Evolutionary conservation across 306 rosid genomes (phyloP).

Genomic region (Prunus padus): DNA sequence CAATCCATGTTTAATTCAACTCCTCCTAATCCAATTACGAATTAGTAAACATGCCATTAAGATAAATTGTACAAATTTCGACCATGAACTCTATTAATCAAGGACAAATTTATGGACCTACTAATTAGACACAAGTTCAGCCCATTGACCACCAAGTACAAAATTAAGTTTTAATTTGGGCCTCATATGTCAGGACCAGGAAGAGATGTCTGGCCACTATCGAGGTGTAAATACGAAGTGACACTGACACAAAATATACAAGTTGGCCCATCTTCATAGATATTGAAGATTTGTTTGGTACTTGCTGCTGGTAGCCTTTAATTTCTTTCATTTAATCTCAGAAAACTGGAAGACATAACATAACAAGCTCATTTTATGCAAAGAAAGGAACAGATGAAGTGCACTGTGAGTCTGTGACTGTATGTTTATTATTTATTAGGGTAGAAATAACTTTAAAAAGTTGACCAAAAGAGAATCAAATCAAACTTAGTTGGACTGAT

Average conservation of each 20-base stretch:
- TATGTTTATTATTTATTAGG: neutral
- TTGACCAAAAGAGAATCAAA: constrained; percentile 14
- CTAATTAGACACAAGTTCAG: neutral
- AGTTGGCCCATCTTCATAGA: neutral
- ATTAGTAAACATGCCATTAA: too few relatives aligned
- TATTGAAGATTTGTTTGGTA: neutral
- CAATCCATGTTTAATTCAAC: too few relatives aligned
- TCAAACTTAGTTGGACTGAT: constrained; percentile 29
- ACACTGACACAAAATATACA: constrained; percentile 1
- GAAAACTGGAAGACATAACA: neutral
- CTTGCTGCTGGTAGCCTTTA: neutral
- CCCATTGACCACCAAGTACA: neutral
- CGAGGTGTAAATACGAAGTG: neutral
- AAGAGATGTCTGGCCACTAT: neutral
- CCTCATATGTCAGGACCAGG: neutral
- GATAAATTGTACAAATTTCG: too few relatives aligned
- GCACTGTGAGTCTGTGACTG: neutral
- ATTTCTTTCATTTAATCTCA: neutral
- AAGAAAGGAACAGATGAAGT: neutral
- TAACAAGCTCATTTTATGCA: neutral
- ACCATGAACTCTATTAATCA: too few relatives aligned
- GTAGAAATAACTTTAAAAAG: neutral
- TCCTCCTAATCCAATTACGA: too few relatives aligned
- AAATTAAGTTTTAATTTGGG: neutral
- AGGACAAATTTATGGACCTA: too few relatives aligned